Percentiles rank a stretch among this genome's conserved stretches.
Conservation (phyloP, 2,329 filamentous ascomycete species). For the Chaetomium sp. region DNA sequence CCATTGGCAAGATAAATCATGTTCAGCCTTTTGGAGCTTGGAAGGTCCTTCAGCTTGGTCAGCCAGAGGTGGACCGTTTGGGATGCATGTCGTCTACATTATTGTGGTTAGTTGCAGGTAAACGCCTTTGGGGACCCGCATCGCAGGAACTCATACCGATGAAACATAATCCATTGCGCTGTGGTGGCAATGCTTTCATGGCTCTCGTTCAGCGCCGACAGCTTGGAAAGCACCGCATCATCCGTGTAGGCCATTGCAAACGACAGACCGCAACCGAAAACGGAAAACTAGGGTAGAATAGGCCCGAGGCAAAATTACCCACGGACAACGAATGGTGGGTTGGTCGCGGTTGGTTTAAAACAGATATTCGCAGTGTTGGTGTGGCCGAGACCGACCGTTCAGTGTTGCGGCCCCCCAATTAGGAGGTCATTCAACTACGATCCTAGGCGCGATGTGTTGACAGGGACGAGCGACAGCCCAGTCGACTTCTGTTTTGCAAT, state of each 20-base stretch:
- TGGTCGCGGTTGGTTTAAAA: background rate
- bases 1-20: constrained; percentile 93
- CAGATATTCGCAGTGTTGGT: background rate
- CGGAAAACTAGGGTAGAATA: background rate
- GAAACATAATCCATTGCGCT: constrained; percentile 99
- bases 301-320: background rate
- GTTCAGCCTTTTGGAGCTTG: constrained; percentile 78
- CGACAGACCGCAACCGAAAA: background rate
- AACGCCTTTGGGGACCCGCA: background rate
- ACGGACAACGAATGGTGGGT: no score
- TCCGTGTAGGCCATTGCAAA: constrained; percentile 83
- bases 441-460: constrained; percentile 4
- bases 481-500: constrained; percentile 3
- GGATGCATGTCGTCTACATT: constrained; percentile 75
- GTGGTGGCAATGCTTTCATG: constrained; percentile 96
- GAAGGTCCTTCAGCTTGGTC: constrained; percentile 79
- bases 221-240: constrained; percentile 89
- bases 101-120: constrained; percentile 26
- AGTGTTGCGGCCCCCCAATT: constrained; percentile 10
- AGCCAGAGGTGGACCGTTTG: constrained; percentile 89
- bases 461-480: background rate
- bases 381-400: background rate
- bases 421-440: constrained; percentile 16
- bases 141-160: constrained; percentile 58
- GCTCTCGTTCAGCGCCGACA: constrained; percentile 91